Base-by-base conservation (phyloP, 805 yeast species). In the Lipomyces oligophaga region DNA sequence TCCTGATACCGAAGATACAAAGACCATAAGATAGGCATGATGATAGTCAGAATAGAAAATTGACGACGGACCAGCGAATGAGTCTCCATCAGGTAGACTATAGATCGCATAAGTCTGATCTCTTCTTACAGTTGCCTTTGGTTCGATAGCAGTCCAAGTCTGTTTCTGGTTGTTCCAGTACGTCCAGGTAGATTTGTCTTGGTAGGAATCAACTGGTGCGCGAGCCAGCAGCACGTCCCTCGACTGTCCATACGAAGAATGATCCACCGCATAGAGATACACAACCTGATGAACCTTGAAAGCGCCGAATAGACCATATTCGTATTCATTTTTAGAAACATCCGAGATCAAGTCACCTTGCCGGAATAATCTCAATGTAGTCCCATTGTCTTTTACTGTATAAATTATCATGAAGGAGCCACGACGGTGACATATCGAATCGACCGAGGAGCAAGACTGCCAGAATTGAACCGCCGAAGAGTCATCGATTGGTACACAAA, bases 41-140 rank as follows among this genome's bases (percentile, higher is more conserved):
- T 35, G 30, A 18, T 16, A 16, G 30, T 35, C 38, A n/a, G 30
- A 35, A 18, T 35, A 35, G 30, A 35, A 35, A n/a, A 8, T 24
- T 16, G 38, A 8, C n/a, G n/a, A n/a, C n/a, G n/a, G n/a, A n/a
- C n/a, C n/a, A 35, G 11, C 30, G 11, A 26, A 8, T 8, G 30
- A 26, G 30, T 13, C 30, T 8, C 30, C 30, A 26, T 26, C 30
- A 26, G 13, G 8, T 26, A 8, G 30, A 26, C 13, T 8, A 13
- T 13, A 8, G 30, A 26, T 26, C 11, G 11, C 13, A 26, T 8
- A 26, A 26, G 11, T 26, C 8, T 26, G 11, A 8, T 26, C 11
- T 26, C 30, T 26, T 8, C 30, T 8, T 13, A 8, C 13, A 8
- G 30, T 26, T 26, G 30, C 30, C 8, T 8, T 8, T 8, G 30